A percentile compares a stretch with the other conserved stretches of the same genome.
phyloP scores from a whole-genome alignment of 305 asterid species.

The Caryopteris hybrid region DNA sequence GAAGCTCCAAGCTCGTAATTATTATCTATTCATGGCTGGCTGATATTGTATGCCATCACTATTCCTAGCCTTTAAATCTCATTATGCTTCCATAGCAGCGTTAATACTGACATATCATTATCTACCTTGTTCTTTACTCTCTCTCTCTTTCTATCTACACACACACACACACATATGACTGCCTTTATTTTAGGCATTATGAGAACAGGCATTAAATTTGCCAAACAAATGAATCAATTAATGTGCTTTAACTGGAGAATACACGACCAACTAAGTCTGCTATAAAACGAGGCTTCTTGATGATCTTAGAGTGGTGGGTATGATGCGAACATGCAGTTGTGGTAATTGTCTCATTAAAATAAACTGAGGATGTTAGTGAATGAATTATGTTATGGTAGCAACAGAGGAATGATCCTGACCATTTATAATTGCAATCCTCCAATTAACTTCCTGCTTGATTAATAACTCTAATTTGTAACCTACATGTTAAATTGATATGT shows the following conservation, averaged over 20 bases:
- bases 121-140: not conserved
- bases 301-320: not conserved
- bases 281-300: not conserved
- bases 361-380: not conserved
- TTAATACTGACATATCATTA: not conserved
- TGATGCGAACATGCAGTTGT: not conserved
- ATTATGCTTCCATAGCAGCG: not conserved
- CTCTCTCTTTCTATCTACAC: too few relatives aligned
- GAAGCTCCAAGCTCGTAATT: not conserved
- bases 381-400: not conserved
- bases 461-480: conserved; percentile 1
- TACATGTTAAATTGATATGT: conserved; percentile 10
- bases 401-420: not conserved
- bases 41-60: not conserved
- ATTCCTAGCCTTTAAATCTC: not conserved
- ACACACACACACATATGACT: too few relatives aligned
- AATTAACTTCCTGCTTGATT: not conserved
- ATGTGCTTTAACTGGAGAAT: not conserved
- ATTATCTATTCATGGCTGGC: not conserved
- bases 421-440: not conserved
- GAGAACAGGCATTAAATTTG: not conserved
- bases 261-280: not conserved
- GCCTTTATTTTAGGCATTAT: not conserved
- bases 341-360: conserved; percentile 2
- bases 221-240: not conserved